Evolutionary conservation across 495 filamentous ascomycete species (phyloP), one percentile per base, ranked within the genome.

Genomic region (Aspergillus cavernicola): DNA sequence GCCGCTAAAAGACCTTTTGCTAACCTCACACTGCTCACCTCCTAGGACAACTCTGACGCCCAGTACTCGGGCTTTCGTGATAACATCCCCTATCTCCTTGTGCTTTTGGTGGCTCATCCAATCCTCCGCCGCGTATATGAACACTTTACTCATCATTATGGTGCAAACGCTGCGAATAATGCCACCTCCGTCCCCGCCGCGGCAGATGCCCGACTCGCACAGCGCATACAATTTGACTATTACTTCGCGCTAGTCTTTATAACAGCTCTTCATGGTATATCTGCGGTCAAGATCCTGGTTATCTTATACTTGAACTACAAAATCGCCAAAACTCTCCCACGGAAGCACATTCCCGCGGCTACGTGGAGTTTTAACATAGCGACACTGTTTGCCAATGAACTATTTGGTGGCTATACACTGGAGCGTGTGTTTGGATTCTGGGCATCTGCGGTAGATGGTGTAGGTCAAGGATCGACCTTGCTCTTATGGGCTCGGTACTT

Each of bases 341-440:
- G 77, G 52, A 67, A 75, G 10, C 85, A 83, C 59, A 72, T 95
- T 5, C 88, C 89, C 0, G 70, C 70, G 3, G 84, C 76, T n/a
- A 96, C 92, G 3, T 99, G 95, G 93, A 68, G 79, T n/a, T 97
- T 96, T 77, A 96, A 96, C 66, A 82, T 97, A 55, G 77, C 72
- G 47, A 85, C 83, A 4, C 67, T 99, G 41, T 97, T 99, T 60
- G 85, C 86, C 38, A 99, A 97, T 64, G 95, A 99, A 65, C 64
- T 97, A 10, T 84, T 75, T 48, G 66, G 74, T 23, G 93, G 93
- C 4, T 97, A 96, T 66, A 81, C 76, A 23, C 85, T 88, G 44
- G 77, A 75, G 15, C 70, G 72, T 10, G 77, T 96, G 3, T 79
- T 83, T 2, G 61, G 68, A 11, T 65, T 83, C 10, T 53, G 93